phyloP scores from a whole-genome alignment of 345 rosid species.

The Firmiana major region DNA sequence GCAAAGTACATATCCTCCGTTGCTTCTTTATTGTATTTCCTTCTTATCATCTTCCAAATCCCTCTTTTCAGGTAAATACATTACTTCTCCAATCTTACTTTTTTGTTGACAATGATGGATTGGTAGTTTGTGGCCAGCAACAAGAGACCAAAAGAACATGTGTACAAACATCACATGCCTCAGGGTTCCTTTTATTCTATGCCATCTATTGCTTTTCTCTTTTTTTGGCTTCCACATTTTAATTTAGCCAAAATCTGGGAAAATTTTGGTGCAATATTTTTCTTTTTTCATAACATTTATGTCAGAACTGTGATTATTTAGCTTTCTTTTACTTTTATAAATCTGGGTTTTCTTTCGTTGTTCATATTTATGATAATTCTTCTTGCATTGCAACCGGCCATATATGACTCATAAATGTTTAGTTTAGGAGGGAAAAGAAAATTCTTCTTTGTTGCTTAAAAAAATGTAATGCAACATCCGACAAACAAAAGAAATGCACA shows the following conservation, averaged over 20 bases:
- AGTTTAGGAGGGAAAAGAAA: background rate
- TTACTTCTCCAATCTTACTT: background rate
- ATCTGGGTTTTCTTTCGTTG: background rate
- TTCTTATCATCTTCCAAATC: conserved; percentile 65
- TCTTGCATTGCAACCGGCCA: background rate
- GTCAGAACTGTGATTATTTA: background rate
- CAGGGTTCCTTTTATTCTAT: background rate
- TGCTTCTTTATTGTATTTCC: conserved; percentile 41
- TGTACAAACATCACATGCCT: background rate
- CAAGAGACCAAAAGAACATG: background rate
- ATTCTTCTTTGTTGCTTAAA: background rate
- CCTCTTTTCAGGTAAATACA: conserved; percentile 76
- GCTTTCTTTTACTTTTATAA: background rate
- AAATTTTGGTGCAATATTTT: background rate
- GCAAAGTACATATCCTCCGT: conserved; percentile 49
- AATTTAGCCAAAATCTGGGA: background rate
- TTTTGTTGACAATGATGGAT: background rate
- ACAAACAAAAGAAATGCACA: background rate
- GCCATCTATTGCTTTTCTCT: background rate
- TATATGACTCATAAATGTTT: background rate
- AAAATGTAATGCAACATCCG: background rate
- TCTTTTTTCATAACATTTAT: background rate
- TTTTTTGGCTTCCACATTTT: background rate
- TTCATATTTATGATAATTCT: background rate
- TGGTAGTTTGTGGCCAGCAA: background rate